Evolutionary conservation across 2,329 filamentous ascomycete genomes (phyloP).

Genomic region (Chrysoporthe austroafricana): DNA sequence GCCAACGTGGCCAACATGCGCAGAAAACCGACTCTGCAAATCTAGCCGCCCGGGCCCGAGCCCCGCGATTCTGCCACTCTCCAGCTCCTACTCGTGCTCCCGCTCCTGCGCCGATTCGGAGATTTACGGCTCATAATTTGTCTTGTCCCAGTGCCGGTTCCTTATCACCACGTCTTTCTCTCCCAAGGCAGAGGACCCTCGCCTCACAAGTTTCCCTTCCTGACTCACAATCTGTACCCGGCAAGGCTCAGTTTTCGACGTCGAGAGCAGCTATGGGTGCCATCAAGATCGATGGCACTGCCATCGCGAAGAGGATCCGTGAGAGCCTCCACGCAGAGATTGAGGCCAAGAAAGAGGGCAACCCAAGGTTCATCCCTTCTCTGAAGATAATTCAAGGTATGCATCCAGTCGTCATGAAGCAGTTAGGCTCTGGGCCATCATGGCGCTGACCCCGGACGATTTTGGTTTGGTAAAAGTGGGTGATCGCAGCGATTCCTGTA

Average conservation of each 20-base stretch:
- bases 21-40: constrained; percentile 11
- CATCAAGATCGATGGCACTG: constrained; percentile 91
- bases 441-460: constrained; percentile 20
- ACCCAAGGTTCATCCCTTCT: constrained; percentile 85
- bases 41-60: constrained; percentile 14
- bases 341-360: constrained; percentile 75
- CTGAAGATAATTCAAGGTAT: constrained; percentile 94
- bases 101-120: constrained; percentile 14
- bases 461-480: constrained; percentile 64
- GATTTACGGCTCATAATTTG: constrained; percentile 20
- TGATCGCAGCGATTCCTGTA: constrained; percentile 90
- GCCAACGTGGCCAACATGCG: not conserved
- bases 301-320: constrained; percentile 90
- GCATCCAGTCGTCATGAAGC: constrained; percentile 33
- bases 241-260: constrained; percentile 43
- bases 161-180: constrained; percentile 2
- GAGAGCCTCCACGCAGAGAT: constrained; percentile 82
- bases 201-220: constrained; percentile 11
- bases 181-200: not conserved
- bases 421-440: not conserved
- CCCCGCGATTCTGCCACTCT: constrained; percentile 26
- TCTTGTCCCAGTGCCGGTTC: not conserved
- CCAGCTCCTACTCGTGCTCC: constrained; percentile 1
- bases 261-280: constrained; percentile 75
- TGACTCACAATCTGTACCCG: constrained; percentile 14